Percentiles rank a stretch among this genome's conserved stretches.
These are phyloP conservation scores for Monocercomonoides exilis DNA, from an alignment of 78 protist genomes.

Conservation along the genomic window DNA sequence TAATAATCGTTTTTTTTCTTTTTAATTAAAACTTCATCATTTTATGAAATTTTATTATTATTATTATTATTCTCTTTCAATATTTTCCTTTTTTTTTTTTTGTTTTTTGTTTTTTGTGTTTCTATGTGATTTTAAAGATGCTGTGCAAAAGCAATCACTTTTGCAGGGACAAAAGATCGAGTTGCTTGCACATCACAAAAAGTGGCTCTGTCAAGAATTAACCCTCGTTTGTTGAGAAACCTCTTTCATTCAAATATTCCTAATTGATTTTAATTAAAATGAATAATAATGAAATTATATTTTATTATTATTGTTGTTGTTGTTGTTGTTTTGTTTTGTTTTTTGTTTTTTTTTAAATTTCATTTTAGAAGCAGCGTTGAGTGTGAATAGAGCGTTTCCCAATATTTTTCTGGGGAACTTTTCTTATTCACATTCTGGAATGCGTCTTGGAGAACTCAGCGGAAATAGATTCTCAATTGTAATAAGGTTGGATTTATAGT, in stretches of 20 bases:
- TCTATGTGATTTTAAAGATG: too few species aligned
- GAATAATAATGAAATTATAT: too few species aligned
- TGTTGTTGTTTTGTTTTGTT: too few species aligned
- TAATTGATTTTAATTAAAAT: too few species aligned
- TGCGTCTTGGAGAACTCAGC: not conserved
- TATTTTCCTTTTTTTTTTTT: too few species aligned
- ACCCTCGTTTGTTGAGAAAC: not conserved
- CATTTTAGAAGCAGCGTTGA: not conserved
- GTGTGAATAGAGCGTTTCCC: not conserved
- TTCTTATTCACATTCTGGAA: not conserved
- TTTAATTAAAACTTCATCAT: too few species aligned
- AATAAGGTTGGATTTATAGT: not conserved
- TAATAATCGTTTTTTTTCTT: too few species aligned
- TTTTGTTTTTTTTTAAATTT: not conserved
- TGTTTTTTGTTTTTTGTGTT: too few species aligned
- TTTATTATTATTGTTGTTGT: too few species aligned
- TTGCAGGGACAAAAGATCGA: conserved; percentile 14
- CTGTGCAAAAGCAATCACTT: not conserved
- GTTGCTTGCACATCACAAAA: conserved; percentile 2
- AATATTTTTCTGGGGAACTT: not conserved
- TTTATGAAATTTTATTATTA: too few species aligned
- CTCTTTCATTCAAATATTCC: too few species aligned
- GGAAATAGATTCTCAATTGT: not conserved
- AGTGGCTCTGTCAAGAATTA: not conserved
- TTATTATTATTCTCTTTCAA: too few species aligned